Percentiles rank a stretch among this genome's conserved stretches.
These are phyloP conservation scores for Picocystis sp. DNA, from an alignment of 163 green algal genomes.

Conservation along the genomic window DNA sequence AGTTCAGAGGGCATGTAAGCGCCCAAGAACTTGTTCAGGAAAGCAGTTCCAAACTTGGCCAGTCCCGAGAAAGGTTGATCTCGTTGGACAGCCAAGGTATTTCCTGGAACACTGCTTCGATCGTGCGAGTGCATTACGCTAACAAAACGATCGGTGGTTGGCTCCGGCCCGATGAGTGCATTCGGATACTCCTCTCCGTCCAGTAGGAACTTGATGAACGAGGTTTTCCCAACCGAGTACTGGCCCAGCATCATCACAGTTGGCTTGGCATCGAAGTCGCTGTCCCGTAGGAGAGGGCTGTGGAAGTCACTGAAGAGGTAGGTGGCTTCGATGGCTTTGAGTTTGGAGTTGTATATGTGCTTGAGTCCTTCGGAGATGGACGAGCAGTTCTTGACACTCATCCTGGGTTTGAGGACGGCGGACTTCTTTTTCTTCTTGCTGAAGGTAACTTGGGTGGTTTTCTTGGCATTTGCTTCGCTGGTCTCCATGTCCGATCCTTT, in stretches of 20 bases:
- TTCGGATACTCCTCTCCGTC: conserved; percentile 61
- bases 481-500: not conserved
- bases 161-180: conserved; percentile 74
- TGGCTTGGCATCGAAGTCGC: conserved; percentile 93
- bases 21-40: conserved; percentile 82
- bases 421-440: conserved; percentile 10
- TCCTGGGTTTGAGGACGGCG: not conserved
- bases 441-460: not conserved
- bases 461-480: not conserved
- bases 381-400: conserved; percentile 19
- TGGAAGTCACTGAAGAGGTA: conserved; percentile 93
- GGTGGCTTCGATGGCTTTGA: conserved; percentile 66
- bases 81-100: conserved; percentile 87
- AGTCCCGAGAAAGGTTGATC: conserved; percentile 65
- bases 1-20: conserved; percentile 27
- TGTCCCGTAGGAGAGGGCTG: conserved; percentile 39
- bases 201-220: conserved; percentile 92
- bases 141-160: conserved; percentile 83
- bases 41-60: conserved; percentile 33
- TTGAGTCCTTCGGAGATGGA: conserved; percentile 84
- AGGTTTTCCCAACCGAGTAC: conserved; percentile 82
- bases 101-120: conserved; percentile 70
- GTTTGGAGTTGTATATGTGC: conserved; percentile 74
- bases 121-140: conserved; percentile 63
- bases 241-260: conserved; percentile 89